A percentile compares a stretch with the other conserved stretches of the same genome.
Evolutionary conservation across 768 basidiomycete species (phyloP).

Genomic region (Ramaria sp.): DNA sequence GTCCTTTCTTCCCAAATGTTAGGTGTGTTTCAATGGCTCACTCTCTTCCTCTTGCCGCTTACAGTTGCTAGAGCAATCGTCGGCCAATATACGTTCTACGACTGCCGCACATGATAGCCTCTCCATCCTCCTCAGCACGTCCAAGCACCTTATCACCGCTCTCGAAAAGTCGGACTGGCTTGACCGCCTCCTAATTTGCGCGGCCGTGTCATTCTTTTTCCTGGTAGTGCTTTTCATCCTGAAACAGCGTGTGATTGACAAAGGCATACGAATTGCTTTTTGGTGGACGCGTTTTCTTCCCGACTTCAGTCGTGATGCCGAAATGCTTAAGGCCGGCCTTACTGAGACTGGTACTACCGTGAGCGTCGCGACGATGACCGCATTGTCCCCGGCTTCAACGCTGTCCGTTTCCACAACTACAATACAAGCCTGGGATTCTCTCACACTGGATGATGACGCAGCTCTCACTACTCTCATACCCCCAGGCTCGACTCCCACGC

Average conservation of each 20-base stretch:
- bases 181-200: constrained; percentile 78
- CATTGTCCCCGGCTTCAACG: not conserved
- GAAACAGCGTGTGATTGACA: constrained; percentile 79
- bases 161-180: constrained; percentile 89
- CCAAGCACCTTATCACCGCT: constrained; percentile 75
- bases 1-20: constrained; percentile 81
- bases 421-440: not conserved
- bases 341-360: not conserved
- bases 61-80: constrained; percentile 54
- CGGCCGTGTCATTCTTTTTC: constrained; percentile 72
- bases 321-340: not conserved
- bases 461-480: not conserved
- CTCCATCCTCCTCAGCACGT: constrained; percentile 58
- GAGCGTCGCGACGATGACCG: not conserved
- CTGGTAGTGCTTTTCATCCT: constrained; percentile 79
- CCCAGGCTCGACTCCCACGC: not conserved
- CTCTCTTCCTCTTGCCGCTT: not conserved
- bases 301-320: not conserved
- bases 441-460: not conserved
- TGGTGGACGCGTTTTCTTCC: constrained; percentile 84
- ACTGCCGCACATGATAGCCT: constrained; percentile 71
- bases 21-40: constrained; percentile 33
- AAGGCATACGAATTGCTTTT: constrained; percentile 65
- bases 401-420: not conserved
- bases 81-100: constrained; percentile 62